These are phyloP conservation scores for Clavispora carvajalis DNA, from an alignment of 805 yeast species.

Conservation along the genomic window DNA sequence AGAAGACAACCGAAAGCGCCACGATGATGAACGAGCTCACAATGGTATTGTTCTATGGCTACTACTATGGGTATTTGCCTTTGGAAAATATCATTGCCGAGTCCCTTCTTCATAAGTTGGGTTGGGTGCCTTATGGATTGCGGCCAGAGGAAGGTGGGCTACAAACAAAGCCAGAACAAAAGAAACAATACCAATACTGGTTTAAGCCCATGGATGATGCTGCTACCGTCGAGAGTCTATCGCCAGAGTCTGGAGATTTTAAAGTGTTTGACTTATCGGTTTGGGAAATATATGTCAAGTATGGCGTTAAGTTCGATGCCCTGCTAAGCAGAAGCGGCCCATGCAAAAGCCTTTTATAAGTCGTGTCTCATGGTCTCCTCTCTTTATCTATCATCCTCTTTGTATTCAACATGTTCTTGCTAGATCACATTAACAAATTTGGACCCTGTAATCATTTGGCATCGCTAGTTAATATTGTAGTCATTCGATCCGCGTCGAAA, in stretches of 20 bases:
- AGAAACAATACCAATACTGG: slow-evolving; percentile 19
- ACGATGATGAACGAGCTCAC: slow-evolving; percentile 28
- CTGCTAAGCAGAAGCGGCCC: slow-evolving; percentile 28
- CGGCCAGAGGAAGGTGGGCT: slow-evolving; percentile 6
- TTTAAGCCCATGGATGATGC: slow-evolving; percentile 19
- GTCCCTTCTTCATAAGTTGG: slow-evolving; percentile 31
- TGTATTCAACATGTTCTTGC: not conserved
- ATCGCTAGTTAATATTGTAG: slow-evolving; percentile 10
- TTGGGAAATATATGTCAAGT: slow-evolving; percentile 38
- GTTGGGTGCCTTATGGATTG: slow-evolving; percentile 38
- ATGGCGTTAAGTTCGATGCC: slow-evolving; percentile 34
- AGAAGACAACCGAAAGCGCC: slow-evolving; percentile 18
- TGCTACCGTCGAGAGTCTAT: slow-evolving; percentile 14
- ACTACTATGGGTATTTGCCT: slow-evolving; percentile 39
- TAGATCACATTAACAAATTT: not conserved
- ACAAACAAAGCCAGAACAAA: not conserved
- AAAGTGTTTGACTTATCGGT: slow-evolving; percentile 36
- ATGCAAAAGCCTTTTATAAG: slow-evolving; percentile 12
- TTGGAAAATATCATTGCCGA: slow-evolving; percentile 40
- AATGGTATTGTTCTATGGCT: slow-evolving; percentile 38
- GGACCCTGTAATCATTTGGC: not conserved
- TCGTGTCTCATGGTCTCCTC: not conserved
- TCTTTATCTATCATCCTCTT: not conserved
- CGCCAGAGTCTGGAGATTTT: slow-evolving; percentile 31
- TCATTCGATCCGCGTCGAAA: slow-evolving; percentile 8